Conservation (phyloP, 805 yeast genomes). For the Sporopachydermia lactativora region DNA sequence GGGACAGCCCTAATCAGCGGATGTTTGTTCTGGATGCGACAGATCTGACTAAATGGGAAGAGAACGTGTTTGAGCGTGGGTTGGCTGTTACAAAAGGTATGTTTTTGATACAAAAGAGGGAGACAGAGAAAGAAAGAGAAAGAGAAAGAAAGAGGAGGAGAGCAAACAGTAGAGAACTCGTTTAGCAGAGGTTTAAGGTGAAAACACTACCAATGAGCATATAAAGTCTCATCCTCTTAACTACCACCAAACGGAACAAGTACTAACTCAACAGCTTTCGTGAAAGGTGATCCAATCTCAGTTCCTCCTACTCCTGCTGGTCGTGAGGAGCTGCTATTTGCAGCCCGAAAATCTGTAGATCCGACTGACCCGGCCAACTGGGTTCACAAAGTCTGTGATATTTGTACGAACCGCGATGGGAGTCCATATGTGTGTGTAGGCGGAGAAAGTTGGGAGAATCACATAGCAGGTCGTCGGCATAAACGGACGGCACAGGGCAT, state of each 20-base stretch:
- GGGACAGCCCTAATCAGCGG: conserved; percentile 36
- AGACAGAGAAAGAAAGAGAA: too few species aligned
- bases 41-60: conserved; percentile 47
- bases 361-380: background rate
- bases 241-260: too few species aligned
- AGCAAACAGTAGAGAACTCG: too few species aligned
- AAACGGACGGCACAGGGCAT: background rate
- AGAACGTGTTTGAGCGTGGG: conserved; percentile 43
- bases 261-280: conserved; percentile 2
- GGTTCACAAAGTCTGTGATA: background rate
- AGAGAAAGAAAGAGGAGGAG: too few species aligned
- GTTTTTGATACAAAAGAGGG: too few species aligned
- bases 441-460: background rate
- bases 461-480: background rate
- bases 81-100: conserved; percentile 24
- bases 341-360: background rate
- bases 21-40: conserved; percentile 62
- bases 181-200: too few species aligned
- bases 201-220: too few species aligned
- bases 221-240: too few species aligned
- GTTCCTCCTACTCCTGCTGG: conserved; percentile 3
- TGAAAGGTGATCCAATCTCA: conserved; percentile 5
- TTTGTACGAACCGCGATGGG: background rate
- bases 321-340: background rate
- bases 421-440: background rate